These are phyloP conservation scores for Talaromyces wortmannii DNA, from an alignment of 495 filamentous ascomycete species.

Conservation along the genomic window DNA sequence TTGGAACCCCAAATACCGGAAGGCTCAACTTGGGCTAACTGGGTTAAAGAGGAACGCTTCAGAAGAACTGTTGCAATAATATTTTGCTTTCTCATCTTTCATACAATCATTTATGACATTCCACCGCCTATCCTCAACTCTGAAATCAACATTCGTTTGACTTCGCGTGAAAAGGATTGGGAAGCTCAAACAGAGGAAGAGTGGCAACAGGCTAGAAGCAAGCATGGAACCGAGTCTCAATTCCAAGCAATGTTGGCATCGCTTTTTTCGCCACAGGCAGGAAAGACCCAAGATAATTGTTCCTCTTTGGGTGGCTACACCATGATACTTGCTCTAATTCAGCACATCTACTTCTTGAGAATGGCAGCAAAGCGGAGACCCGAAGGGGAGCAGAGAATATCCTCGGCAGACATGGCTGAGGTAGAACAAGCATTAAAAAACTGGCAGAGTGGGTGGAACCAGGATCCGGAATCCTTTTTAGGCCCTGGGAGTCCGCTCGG, in stretches of 20 bases:
- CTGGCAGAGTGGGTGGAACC: constrained; percentile 22
- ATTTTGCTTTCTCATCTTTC: constrained; percentile 22
- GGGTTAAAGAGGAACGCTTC: constrained; percentile 15
- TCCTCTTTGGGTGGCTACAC: constrained; percentile 25
- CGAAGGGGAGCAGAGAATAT: neutral
- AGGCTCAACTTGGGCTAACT: constrained; percentile 14
- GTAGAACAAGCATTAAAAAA: constrained; percentile 33
- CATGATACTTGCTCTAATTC: constrained; percentile 24
- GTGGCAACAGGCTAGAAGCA: constrained; percentile 5
- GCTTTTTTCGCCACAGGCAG: neutral
- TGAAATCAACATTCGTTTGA: constrained; percentile 16
- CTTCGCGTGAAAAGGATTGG: constrained; percentile 19
- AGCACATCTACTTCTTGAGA: constrained; percentile 22
- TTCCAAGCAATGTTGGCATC: constrained; percentile 1
- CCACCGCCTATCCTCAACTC: constrained; percentile 23
- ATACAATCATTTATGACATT: constrained; percentile 23
- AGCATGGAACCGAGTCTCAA: neutral
- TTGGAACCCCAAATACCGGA: neutral
- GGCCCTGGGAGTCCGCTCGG: constrained; percentile 16
- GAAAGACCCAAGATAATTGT: neutral
- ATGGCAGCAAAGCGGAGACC: neutral
- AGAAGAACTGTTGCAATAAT: constrained; percentile 20
- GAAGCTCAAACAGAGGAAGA: neutral
- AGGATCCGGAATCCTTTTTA: constrained; percentile 14
- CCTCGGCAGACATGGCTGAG: constrained; percentile 39